Evolutionary conservation across 257 asterid genomes (phyloP), one percentile per base, ranked within the genome.

Genomic region (Mitragyna speciosa): DNA sequence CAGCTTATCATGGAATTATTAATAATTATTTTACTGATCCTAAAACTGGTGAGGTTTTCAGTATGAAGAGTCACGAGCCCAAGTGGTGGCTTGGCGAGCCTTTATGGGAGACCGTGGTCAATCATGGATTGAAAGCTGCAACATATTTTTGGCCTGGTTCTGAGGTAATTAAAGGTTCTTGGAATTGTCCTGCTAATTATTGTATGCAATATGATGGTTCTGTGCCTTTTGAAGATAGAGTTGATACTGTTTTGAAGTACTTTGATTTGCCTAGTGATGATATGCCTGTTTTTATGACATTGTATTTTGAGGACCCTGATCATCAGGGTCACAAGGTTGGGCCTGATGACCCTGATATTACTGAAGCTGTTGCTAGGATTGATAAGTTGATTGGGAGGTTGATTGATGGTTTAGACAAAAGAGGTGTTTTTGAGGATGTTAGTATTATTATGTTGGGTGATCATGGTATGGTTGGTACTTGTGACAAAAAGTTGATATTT

Each of bases 61-160:
- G 59, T 22, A 92, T 86, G 94, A 17, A 47, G 17, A 92, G 91
- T 82, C 92, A 89, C 82, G 92, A 90, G 67, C 85, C 95, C 0
- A 76, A 87, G 43, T 92, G 97, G 97, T 92, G 97, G 97, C 70
- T 90, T n/a, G 97, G 97, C 0, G 97, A 92, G 83, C 97, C 97
- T 8, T 72, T 92, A 31, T 92, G 97, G 97, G 97, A 89, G 85
- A 89, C 95, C 1, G 88, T 92, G 30, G 87, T 48, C 41, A 90
- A 88, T 68, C 89, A 88, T 1, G 95, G 97, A 15, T 80, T 90
- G 83, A 89, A 88, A 77, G 95, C 97, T 59, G 83, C 97, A 0
- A 89, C 95, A 7, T 90, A 87, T 30, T 90, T 90, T 63, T 92
- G 97, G 97, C 95, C 95, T 14, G 97, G 97, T 24, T 90, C 97